A percentile compares a stretch with the other conserved stretches of the same genome.
phyloP scores from a whole-genome alignment of 352 stramenopile species.

The Sclerospora graminicola region DNA sequence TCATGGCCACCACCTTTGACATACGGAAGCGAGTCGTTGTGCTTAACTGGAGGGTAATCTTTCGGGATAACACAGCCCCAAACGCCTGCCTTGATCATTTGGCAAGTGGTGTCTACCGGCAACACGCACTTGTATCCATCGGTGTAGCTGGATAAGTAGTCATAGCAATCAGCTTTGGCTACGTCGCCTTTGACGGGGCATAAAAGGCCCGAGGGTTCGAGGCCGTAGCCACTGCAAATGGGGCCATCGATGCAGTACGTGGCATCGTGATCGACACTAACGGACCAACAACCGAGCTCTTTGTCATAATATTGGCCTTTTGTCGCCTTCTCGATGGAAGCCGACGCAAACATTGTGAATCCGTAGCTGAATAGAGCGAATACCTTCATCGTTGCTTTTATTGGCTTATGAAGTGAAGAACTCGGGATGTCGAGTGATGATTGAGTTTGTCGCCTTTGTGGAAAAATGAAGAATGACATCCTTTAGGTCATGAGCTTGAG shows the following conservation, averaged over 20 bases:
- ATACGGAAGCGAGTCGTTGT: background rate
- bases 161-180: slow-evolving; percentile 40
- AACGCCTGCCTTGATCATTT: slow-evolving; percentile 54
- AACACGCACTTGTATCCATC: slow-evolving; percentile 38
- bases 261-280: slow-evolving; percentile 36
- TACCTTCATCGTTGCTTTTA: background rate
- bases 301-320: slow-evolving; percentile 17
- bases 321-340: background rate
- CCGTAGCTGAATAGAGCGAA: background rate
- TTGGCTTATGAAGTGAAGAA: too few species aligned
- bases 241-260: slow-evolving; percentile 42
- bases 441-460: too few species aligned
- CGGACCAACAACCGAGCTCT: slow-evolving; percentile 22
- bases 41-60: background rate
- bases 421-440: too few species aligned
- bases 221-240: slow-evolving; percentile 29
- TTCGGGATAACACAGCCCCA: slow-evolving; percentile 47
- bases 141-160: slow-evolving; percentile 38
- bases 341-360: background rate
- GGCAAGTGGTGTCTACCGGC: slow-evolving; percentile 38
- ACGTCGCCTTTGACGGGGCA: slow-evolving; percentile 39
- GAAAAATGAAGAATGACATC: too few species aligned
- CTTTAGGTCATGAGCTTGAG: too few species aligned
- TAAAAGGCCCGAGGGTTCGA: slow-evolving; percentile 14
- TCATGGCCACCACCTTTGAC: background rate